Conservation (phyloP, 2,329 filamentous ascomycete genomes). For the Sporothrix brunneoviolacea region DNA sequence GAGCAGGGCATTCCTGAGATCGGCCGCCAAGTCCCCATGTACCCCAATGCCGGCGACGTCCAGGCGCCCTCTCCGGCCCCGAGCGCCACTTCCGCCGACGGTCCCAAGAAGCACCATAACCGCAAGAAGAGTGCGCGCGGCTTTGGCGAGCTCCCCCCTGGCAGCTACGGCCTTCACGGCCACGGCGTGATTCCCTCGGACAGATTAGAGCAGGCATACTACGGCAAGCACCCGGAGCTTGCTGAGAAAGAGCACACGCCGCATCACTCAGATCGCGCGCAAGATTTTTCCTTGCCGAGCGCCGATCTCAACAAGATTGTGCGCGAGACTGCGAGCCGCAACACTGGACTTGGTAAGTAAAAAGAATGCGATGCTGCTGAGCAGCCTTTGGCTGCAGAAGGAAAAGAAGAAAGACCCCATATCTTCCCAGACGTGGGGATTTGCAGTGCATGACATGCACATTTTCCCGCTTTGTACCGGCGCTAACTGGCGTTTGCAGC, state of each 20-base stretch:
- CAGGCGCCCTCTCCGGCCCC: conserved; percentile 80
- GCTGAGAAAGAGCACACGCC: conserved; percentile 64
- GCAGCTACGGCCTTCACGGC: conserved; percentile 88
- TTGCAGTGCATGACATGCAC: not conserved
- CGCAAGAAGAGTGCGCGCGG: conserved; percentile 68
- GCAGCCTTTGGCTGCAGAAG: too few relatives aligned
- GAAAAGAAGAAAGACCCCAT: too few relatives aligned
- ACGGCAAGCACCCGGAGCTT: conserved; percentile 82
- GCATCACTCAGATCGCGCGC: conserved; percentile 48
- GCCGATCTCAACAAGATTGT: conserved; percentile 89
- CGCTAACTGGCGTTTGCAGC: conserved; percentile 44
- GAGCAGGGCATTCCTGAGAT: conserved; percentile 90
- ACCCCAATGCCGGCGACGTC: conserved; percentile 85
- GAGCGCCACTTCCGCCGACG: conserved; percentile 30
- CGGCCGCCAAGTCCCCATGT: conserved; percentile 88
- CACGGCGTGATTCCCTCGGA: conserved; percentile 71
- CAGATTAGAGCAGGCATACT: conserved; percentile 86
- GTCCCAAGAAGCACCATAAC: conserved; percentile 49
- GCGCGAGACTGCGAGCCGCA: conserved; percentile 56
- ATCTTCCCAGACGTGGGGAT: not conserved
- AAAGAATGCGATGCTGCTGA: too few relatives aligned
- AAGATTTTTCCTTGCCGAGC: conserved; percentile 79
- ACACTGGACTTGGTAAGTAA: conserved; percentile 44
- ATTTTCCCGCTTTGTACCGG: conserved; percentile 13
- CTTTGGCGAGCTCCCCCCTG: conserved; percentile 64